Evolutionary conservation across 2,329 filamentous ascomycete genomes (phyloP), one percentile per base, ranked within the genome.

Genomic region (Paecilomyces sp.): DNA sequence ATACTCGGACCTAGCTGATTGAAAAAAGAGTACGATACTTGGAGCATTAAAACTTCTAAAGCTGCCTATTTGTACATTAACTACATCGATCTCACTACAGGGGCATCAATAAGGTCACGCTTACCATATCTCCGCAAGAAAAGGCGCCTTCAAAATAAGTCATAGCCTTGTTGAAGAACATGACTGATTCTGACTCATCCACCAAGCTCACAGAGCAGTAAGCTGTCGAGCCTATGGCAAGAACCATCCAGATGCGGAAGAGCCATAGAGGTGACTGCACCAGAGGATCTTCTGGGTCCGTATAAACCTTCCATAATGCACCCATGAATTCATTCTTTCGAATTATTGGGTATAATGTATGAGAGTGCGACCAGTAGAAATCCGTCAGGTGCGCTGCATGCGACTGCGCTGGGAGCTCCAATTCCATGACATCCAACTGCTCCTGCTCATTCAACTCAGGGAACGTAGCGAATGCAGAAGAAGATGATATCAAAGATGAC

Each of bases 1-100:
- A 55, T 65, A 78, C 76, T 80, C 47, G 78, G 78, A 1, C 78
- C 78, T 2, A 79, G 64, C 54, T 79, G 75, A 56, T 79, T 81
- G 66, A 81, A 80, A 59, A 81, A 80, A 0, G 78, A 80, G 55
- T 79, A 81, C 0, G 78, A 80, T 0, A 81, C 77, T 57, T 80
- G 78, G 0, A 80, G 70, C 66, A 77, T 76, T 33, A 80, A 66
- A 3, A 74, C 76, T 53, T 80, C 77, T 7, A 80, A 61, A 0
- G 76, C 76, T n/a, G 74, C 70, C 73, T 77, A 58, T 2, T 13
- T n/a, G 31, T 18, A n/a, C 22, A 57, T 24, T 33, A 36, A 18
- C 9, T 2, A 22, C n/a, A 8, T 47, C 41, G 8, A 18, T n/a
- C 41, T 22, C n/a, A 22, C 6, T 4, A 18, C n/a, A 18, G n/a